Percentiles rank a stretch among this genome's conserved stretches.
phyloP scores from a whole-genome alignment of 1,284 basidiomycete genomes.

The Baeospora myosura region DNA sequence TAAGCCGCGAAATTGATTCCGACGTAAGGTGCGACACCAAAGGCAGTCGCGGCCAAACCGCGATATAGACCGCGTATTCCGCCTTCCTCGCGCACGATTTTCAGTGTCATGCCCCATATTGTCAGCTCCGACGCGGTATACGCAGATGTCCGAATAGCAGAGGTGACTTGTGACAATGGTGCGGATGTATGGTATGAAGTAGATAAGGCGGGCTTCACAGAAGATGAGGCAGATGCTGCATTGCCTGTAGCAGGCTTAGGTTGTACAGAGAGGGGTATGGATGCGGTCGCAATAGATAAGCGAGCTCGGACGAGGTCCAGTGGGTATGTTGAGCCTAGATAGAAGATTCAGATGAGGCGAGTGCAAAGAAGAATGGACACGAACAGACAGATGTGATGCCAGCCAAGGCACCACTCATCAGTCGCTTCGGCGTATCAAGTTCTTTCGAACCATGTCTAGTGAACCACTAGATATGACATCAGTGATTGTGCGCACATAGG shows the following conservation, averaged over 20 bases:
- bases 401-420: conserved; percentile 81
- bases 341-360: conserved; percentile 6
- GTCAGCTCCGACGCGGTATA: conserved; percentile 57
- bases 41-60: conserved; percentile 80
- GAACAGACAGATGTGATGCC: conserved; percentile 85
- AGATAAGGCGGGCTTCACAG: conserved; percentile 29
- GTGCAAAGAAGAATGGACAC: conserved; percentile 22
- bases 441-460: conserved; percentile 59
- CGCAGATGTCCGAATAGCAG: conserved; percentile 22
- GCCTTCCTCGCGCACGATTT: conserved; percentile 88
- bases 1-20: conserved; percentile 81
- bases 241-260: conserved; percentile 14
- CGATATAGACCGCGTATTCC: conserved; percentile 83
- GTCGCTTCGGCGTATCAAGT: conserved; percentile 77
- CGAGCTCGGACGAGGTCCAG: conserved; percentile 90
- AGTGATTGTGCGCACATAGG: conserved; percentile 7
- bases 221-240: conserved; percentile 15
- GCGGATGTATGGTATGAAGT: conserved; percentile 53
- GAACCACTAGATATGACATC: conserved; percentile 46
- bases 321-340: conserved; percentile 81
- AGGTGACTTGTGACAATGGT: conserved; percentile 20
- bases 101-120: conserved; percentile 82
- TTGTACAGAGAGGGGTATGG: conserved; percentile 35
- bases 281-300: conserved; percentile 85
- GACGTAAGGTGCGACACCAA: conserved; percentile 91